Percentiles rank a stretch among this genome's conserved stretches.
These are phyloP conservation scores for Peterozyma toletana DNA, from an alignment of 805 yeast genomes.

Conservation along the genomic window DNA sequence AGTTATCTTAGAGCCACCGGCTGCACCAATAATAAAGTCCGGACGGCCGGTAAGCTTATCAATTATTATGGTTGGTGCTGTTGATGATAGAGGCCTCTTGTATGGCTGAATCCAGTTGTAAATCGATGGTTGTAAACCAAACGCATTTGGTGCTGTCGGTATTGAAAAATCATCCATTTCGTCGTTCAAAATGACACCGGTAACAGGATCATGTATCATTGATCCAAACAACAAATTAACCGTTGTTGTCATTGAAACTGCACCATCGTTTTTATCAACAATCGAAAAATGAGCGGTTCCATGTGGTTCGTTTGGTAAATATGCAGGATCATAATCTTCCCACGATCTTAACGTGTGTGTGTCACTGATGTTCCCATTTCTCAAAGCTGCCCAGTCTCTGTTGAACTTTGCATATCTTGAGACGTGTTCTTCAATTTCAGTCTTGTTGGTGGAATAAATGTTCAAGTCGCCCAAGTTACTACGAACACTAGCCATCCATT, in stretches of 20 bases:
- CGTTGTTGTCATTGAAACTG: slow-evolving; percentile 85
- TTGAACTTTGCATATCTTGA: slow-evolving; percentile 36
- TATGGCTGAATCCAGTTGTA: slow-evolving; percentile 71
- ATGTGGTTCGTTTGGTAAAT: slow-evolving; percentile 69
- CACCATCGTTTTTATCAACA: slow-evolving; percentile 66
- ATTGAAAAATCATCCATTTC: slow-evolving; percentile 94
- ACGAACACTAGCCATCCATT: slow-evolving; percentile 86
- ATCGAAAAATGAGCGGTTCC: slow-evolving; percentile 89
- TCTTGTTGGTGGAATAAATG: slow-evolving; percentile 16
- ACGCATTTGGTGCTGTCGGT: slow-evolving; percentile 64
- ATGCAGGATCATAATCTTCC: slow-evolving; percentile 74
- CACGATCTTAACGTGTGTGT: slow-evolving; percentile 52
- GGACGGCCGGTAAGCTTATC: slow-evolving; percentile 33
- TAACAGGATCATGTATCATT: slow-evolving; percentile 65
- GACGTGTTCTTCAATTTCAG: slow-evolving; percentile 20
- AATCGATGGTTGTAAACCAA: slow-evolving; percentile 73
- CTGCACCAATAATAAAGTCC: slow-evolving; percentile 78
- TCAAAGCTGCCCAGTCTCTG: slow-evolving; percentile 51
- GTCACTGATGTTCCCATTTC: slow-evolving; percentile 45
- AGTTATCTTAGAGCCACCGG: slow-evolving; percentile 87
- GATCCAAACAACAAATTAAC: slow-evolving; percentile 82
- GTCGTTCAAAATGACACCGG: slow-evolving; percentile 80
- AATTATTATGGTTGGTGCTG: slow-evolving; percentile 67
- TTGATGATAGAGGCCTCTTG: slow-evolving; percentile 80
- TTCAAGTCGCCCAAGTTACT: slow-evolving; percentile 73